Base-by-base conservation (phyloP, 2,329 filamentous ascomycete species). In the Fusarium zealandicum region DNA sequence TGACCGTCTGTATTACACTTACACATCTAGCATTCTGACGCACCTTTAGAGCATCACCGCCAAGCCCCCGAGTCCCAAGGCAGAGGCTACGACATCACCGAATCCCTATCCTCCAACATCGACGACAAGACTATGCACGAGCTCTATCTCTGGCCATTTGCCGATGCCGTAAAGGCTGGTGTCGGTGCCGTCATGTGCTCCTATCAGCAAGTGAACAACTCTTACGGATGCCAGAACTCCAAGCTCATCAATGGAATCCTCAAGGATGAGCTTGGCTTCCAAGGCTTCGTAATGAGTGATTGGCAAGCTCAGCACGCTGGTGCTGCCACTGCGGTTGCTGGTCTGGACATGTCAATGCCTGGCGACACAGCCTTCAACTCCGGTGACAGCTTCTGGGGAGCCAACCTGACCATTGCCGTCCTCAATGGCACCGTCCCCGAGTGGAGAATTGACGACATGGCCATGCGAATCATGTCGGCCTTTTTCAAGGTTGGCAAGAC, bases 371-470 rank as follows among this genome's bases (percentile, higher is more conserved):
- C 76, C 16, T 96, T 97, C 76, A 85, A 89, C 72, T 85, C 82
- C 4, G 90, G 90, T 6, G 73, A 75, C 43, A 88, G 87, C 14
- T 96, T 81, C 79, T 96, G 90, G 89, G 93, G 93, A 9, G 78
- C 87, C 22, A 98, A 98, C 74, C 74, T 98, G 64, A 97, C 93
- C 2, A 78, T 96, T 40, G 90, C 90, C 2, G 87, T 97, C 6
- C 75, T 96, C 64, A 97, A 98, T 69, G 93, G 93, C 30, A 96
- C 92, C 1, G 78, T 98, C 27, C 91, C 93, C 1, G 85, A 90
- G 64, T 96, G 90, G 83, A 85, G 93, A 43, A 72, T 98, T 9
- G 93, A 97, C 65, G 95, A 98, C 70, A 96, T 96, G 88, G 90
- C 86, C 5, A 89, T 92, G 73, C 87, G 95, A 65, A 96, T 90